These are phyloP conservation scores for Ophiocordyceps camponoti-leonardi DNA, from an alignment of 2,329 filamentous ascomycete species.

Conservation along the genomic window DNA sequence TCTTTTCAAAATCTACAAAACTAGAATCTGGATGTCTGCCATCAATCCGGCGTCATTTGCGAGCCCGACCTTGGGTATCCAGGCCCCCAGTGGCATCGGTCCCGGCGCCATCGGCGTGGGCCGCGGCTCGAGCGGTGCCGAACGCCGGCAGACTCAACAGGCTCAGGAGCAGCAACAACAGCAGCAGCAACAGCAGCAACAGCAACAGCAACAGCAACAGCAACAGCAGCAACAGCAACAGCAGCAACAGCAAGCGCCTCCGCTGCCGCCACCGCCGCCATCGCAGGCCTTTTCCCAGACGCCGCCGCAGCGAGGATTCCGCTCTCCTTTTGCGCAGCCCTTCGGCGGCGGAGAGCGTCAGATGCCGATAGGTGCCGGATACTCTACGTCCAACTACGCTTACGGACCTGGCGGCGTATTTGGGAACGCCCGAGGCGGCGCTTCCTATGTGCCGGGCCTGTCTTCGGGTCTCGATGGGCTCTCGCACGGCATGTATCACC, in stretches of 20 bases:
- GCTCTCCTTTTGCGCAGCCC: constrained; percentile 21
- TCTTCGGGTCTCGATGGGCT: constrained; percentile 14
- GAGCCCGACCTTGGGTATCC: constrained; percentile 55
- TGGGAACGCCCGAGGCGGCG: constrained; percentile 13
- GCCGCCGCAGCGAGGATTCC: constrained; percentile 23
- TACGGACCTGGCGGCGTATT: constrained; percentile 16
- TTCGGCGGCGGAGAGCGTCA: constrained; percentile 26
- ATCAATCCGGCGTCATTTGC: constrained; percentile 96
- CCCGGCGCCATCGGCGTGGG: constrained; percentile 46
- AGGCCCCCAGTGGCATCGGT: constrained; percentile 49
- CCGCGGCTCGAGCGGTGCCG: constrained; percentile 22
- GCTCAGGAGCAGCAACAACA: constrained; percentile 11
- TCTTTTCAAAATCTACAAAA: constrained; percentile 98
- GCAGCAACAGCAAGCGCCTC: no score
- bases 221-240: no score
- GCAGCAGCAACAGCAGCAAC: background rate
- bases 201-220: background rate
- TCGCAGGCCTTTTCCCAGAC: constrained; percentile 16
- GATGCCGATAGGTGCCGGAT: constrained; percentile 17
- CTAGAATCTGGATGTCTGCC: constrained; percentile 97
- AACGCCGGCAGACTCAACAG: constrained; percentile 33
- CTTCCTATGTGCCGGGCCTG: constrained; percentile 11
- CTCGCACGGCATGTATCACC: constrained; percentile 13
- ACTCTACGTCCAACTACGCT: constrained; percentile 17
- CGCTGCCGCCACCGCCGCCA: background rate